These are phyloP conservation scores for Cladosporium halotolerans DNA, from an alignment of 2,329 filamentous ascomycete species.

Conservation along the genomic window DNA sequence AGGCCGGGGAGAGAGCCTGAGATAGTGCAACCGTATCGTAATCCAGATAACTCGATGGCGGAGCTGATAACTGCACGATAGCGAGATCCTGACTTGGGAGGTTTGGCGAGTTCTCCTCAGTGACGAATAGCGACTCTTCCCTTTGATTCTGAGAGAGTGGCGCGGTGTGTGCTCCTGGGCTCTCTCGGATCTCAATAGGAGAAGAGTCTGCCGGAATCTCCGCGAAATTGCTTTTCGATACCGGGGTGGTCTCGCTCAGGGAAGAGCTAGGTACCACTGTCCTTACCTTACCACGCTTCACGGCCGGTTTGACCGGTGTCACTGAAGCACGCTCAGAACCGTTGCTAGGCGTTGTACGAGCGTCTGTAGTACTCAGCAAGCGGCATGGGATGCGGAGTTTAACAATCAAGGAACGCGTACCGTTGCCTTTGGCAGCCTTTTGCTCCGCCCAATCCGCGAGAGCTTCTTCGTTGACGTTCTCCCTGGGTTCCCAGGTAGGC, in stretches of 20 bases:
- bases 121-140: conserved; percentile 17
- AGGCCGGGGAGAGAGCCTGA: not conserved
- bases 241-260: not conserved
- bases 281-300: not conserved
- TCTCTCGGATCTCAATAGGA: conserved; percentile 22
- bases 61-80: conserved; percentile 18
- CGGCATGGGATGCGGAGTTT: too few species aligned
- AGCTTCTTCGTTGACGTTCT: conserved; percentile 30
- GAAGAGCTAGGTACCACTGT: conserved; percentile 3
- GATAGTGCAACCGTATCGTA: not conserved
- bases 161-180: conserved; percentile 14
- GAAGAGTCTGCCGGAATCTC: not conserved
- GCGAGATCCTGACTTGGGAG: conserved; percentile 4
- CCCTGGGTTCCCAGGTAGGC: conserved; percentile 47
- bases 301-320: not conserved
- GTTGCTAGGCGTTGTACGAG: not conserved
- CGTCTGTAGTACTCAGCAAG: too few species aligned
- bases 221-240: not conserved
- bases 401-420: too few species aligned
- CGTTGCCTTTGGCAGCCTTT: conserved; percentile 14
- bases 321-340: not conserved
- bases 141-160: not conserved
- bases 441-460: conserved; percentile 32
- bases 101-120: not conserved
- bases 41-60: conserved; percentile 23